Conservation (phyloP, 495 filamentous ascomycete species). For the Lasiosphaeria hispida region DNA sequence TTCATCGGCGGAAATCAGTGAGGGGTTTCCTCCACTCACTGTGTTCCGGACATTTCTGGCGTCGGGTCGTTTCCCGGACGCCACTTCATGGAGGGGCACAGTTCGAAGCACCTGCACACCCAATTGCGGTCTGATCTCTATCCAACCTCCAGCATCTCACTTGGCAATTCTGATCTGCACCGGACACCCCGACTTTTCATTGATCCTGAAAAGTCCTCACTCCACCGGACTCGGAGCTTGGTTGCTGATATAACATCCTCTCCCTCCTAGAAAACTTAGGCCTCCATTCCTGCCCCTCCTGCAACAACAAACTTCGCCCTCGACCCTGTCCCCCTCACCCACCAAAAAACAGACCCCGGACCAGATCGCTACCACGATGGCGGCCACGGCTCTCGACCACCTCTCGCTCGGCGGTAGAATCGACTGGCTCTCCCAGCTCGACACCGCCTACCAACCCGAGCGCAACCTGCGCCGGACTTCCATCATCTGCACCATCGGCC, state of each 20-base stretch:
- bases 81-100: slow-evolving; percentile 9
- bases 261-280: slow-evolving; percentile 7
- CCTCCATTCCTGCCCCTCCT: not conserved
- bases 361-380: slow-evolving; percentile 47
- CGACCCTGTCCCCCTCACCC: slow-evolving; percentile 18
- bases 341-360: slow-evolving; percentile 22
- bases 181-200: slow-evolving; percentile 5
- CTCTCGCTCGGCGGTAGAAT: slow-evolving; percentile 76
- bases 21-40: not conserved
- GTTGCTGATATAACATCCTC: slow-evolving; percentile 12
- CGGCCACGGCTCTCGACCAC: slow-evolving; percentile 70
- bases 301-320: slow-evolving; percentile 13
- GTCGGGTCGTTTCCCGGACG: slow-evolving; percentile 3
- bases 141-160: slow-evolving; percentile 4
- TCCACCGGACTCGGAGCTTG: slow-evolving; percentile 1
- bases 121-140: not conserved
- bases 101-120: no score
- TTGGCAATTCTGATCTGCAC: slow-evolving; percentile 13
- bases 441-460: slow-evolving; percentile 72
- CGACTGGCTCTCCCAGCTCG: slow-evolving; percentile 81
- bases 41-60: not conserved
- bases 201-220: not conserved
- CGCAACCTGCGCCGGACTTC: slow-evolving; percentile 93
- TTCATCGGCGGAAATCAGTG: not conserved
- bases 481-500: slow-evolving; percentile 98